Base-by-base conservation (phyloP, 768 basidiomycete species). In the Pulveroboletus sp. region DNA sequence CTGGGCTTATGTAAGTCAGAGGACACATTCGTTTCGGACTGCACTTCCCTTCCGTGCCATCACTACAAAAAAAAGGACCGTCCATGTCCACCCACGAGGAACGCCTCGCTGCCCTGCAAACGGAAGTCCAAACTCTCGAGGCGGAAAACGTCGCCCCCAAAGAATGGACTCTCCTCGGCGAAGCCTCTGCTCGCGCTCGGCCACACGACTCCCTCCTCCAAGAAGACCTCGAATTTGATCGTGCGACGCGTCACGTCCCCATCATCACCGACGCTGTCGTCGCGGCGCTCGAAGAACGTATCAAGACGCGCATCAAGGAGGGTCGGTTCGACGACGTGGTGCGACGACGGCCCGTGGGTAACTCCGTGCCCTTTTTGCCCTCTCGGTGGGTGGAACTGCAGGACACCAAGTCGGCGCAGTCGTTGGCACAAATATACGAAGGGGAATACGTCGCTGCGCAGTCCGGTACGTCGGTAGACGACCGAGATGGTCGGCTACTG, bases 361-460 rank as follows among this genome's bases (percentile, higher is more conserved):
- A 92, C 38, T 83, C 93, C 56, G 89, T 86, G 56, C 84, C 94
- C 0, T 97, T 94, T 76, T 73, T 98, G 1, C 92, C 95, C 1
- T 96, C 93, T 1, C 82, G 87, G 30, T 74, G 90, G 49, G 82
- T 96, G 51, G 94, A 97, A 63, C 72, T 97, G 8, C 83, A 92
- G 65, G 93, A 95, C 60, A 84, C 81, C 4, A 89, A 94, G 64
- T 93, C 90, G 8, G 75, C 81, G 5, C 86, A 91, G 64, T 93
- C 90, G 0, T 79, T 99, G 40, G 94, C 93, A 13, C 89, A 98
- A 71, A 89, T 99, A 36, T 98, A 98, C 69, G 96, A 96, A 64
- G 84, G 89, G 40, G 94, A 94, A 50, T 99, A 87, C 67, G 75
- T 84, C 35, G 82, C 84, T 6, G 79, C 80, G 32, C 80, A 83